A percentile compares a stretch with the other conserved stretches of the same genome.
Evolutionary conservation across 768 basidiomycete genomes (phyloP).

Genomic region (Pleurotus ostreatus): DNA sequence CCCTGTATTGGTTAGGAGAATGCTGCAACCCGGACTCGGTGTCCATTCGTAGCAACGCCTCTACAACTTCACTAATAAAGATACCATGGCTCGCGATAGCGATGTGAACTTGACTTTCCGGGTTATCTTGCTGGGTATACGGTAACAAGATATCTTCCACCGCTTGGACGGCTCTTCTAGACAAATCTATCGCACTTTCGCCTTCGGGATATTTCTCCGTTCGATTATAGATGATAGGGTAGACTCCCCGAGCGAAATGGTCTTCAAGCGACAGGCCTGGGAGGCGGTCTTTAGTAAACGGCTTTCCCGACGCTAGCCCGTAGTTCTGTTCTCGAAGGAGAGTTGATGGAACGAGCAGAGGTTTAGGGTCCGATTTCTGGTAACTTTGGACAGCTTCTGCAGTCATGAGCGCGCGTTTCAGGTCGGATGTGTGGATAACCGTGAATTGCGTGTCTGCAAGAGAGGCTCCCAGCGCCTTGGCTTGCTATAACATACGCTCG

Average conservation of each 20-base stretch:
- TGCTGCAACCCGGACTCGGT: conserved; percentile 18
- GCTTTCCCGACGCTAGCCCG: conserved; percentile 65
- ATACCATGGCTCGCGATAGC: conserved; percentile 76
- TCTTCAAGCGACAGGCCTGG: conserved; percentile 33
- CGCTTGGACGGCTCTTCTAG: conserved; percentile 44
- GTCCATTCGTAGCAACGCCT: conserved; percentile 42
- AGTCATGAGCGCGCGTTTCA: conserved; percentile 61
- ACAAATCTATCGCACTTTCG: conserved; percentile 68
- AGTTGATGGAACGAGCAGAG: conserved; percentile 41
- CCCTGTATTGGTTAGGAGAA: conserved; percentile 31
- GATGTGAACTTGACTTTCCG: conserved; percentile 40
- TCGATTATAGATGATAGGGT: conserved; percentile 42
- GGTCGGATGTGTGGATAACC: conserved; percentile 61
- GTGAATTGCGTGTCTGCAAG: conserved; percentile 45
- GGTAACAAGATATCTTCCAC: conserved; percentile 53
- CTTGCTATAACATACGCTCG: conserved; percentile 42
- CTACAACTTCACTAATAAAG: conserved; percentile 58
- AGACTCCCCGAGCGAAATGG: conserved; percentile 50
- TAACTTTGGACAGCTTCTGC: conserved; percentile 43
- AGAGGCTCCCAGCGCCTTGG: conserved; percentile 53
- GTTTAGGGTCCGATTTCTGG: conserved; percentile 26
- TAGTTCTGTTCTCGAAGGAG: conserved; percentile 68
- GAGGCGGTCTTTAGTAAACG: conserved; percentile 32
- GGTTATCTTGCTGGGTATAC: conserved; percentile 42
- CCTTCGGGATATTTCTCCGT: conserved; percentile 60